phyloP scores from a whole-genome alignment of 2,329 filamentous ascomycete genomes.

The Talaromyces sp. region DNA sequence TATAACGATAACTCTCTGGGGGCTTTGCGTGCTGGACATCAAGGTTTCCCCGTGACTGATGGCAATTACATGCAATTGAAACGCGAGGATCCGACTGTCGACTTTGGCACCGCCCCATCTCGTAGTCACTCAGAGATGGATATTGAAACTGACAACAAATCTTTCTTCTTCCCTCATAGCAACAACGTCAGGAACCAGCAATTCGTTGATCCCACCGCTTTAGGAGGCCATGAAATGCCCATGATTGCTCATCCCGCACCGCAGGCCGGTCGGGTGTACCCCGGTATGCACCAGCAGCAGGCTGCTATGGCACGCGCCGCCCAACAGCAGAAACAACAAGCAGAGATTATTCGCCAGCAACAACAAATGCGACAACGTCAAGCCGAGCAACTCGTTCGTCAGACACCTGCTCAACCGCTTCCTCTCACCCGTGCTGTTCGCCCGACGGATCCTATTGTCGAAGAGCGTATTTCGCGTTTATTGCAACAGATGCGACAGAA shows the following conservation, averaged over 20 bases:
- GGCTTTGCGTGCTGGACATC: constrained; percentile 34
- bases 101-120: constrained; percentile 65
- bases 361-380: constrained; percentile 24
- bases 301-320: constrained; percentile 73
- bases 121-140: constrained; percentile 57
- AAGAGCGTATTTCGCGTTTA: constrained; percentile 91
- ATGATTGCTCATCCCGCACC: constrained; percentile 45
- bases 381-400: constrained; percentile 28
- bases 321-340: constrained; percentile 59
- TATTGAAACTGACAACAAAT: constrained; percentile 66
- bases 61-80: constrained; percentile 58
- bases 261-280: constrained; percentile 73
- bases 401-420: constrained; percentile 18
- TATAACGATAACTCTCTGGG: constrained; percentile 60
- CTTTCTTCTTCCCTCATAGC: constrained; percentile 57
- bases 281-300: constrained; percentile 87
- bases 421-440: constrained; percentile 34
- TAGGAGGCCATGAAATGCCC: constrained; percentile 60
- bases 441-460: constrained; percentile 65
- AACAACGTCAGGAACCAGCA: constrained; percentile 40
- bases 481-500: constrained; percentile 85
- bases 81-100: constrained; percentile 49
- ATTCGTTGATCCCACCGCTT: constrained; percentile 70
- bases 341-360: constrained; percentile 54
- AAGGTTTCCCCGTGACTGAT: constrained; percentile 52